Percentiles rank a stretch among this genome's conserved stretches.
Evolutionary conservation across 345 rosid genomes (phyloP).

Genomic region (Eucalyptus marginata): DNA sequence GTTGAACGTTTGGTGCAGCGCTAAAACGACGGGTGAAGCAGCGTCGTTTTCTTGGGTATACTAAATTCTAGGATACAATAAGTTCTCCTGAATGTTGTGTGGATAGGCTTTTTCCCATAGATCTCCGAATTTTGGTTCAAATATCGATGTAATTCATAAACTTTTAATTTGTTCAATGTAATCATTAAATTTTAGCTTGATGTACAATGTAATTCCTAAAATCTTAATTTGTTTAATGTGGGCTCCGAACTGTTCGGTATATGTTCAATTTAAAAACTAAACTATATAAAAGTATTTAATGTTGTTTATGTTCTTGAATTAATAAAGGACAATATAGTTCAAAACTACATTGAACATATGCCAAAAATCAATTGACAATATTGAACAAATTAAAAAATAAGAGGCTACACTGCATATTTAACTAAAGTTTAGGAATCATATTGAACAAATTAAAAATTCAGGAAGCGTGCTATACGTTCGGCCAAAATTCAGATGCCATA

Average conservation of each 20-base stretch:
- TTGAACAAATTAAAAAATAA: too few species aligned
- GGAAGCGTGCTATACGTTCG: accelerated
- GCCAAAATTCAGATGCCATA: too few species aligned
- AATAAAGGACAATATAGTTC: too few species aligned
- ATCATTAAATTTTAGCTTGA: accelerated
- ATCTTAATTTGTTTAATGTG: too few species aligned
- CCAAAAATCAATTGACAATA: too few species aligned
- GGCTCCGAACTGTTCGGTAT: accelerated
- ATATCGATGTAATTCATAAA: accelerated
- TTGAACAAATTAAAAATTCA: too few species aligned
- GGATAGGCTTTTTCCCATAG: not conserved
- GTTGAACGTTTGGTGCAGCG: not conserved
- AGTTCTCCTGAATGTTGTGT: not conserved
- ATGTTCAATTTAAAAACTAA: too few species aligned
- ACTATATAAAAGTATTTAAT: too few species aligned
- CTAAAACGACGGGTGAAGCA: not conserved
- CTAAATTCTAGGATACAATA: too few species aligned
- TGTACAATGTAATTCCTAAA: accelerated
- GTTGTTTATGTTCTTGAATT: accelerated
- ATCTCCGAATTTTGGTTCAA: too few species aligned
- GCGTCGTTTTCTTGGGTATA: not conserved
- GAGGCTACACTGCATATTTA: accelerated
- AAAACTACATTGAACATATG: too few species aligned
- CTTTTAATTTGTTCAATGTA: accelerated
- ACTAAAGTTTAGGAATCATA: accelerated